Percentiles rank a stretch among this genome's conserved stretches.
These are phyloP conservation scores for Cladophialophora yegresii DNA, from an alignment of 2,329 filamentous ascomycete genomes.

Conservation along the genomic window DNA sequence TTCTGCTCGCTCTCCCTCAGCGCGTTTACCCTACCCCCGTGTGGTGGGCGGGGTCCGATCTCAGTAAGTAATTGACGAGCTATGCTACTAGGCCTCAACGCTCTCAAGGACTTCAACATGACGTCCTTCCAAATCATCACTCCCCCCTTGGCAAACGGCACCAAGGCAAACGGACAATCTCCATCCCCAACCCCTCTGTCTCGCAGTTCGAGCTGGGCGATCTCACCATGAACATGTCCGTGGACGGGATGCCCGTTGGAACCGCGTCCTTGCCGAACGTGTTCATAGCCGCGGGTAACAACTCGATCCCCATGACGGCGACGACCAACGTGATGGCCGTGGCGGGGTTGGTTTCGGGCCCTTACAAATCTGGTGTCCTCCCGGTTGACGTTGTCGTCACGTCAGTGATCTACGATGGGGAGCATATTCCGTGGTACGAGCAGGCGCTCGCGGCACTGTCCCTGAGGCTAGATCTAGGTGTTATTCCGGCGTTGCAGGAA, in stretches of 20 bases:
- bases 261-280: slow-evolving; percentile 54
- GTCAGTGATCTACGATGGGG: slow-evolving; percentile 51
- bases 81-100: slow-evolving; percentile 56
- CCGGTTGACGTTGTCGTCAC: slow-evolving; percentile 56
- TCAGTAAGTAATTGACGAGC: too few species aligned
- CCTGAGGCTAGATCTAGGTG: slow-evolving; percentile 39
- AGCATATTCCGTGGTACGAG: slow-evolving; percentile 58
- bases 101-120: slow-evolving; percentile 55
- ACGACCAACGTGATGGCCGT: slow-evolving; percentile 50
- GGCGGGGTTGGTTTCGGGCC: slow-evolving; percentile 34
- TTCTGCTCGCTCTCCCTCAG: not conserved
- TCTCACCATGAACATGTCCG: slow-evolving; percentile 56
- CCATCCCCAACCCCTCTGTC: slow-evolving; percentile 62
- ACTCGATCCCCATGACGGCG: slow-evolving; percentile 54
- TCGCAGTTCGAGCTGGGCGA: slow-evolving; percentile 61
- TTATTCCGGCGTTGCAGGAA: slow-evolving; percentile 19
- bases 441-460: slow-evolving; percentile 52
- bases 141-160: slow-evolving; percentile 45
- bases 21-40: not conserved
- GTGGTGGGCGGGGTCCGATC: too few species aligned
- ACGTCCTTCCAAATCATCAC: slow-evolving; percentile 52
- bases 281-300: slow-evolving; percentile 56
- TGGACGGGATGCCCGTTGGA: slow-evolving; percentile 53
- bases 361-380: slow-evolving; percentile 47
- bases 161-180: slow-evolving; percentile 59